Evolutionary conservation across 1,284 basidiomycete species (phyloP).

Genomic region (Cryptococcus sp.): DNA sequence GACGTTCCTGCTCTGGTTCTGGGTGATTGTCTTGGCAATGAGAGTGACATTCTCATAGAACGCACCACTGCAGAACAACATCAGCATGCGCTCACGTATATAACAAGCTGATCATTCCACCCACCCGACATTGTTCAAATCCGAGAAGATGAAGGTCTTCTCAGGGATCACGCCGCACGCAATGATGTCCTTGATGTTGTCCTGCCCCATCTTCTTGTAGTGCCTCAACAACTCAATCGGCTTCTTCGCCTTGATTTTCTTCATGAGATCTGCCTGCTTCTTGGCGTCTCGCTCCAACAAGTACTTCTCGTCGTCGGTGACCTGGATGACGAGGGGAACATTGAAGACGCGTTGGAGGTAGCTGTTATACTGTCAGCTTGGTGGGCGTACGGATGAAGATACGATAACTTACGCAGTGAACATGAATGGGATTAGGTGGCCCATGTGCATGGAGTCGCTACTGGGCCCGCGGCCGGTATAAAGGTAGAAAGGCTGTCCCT

Average conservation of each 20-base stretch:
- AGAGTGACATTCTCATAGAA: slow-evolving; percentile 95
- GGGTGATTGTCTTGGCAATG: slow-evolving; percentile 88
- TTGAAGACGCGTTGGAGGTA: slow-evolving; percentile 98
- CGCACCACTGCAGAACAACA: slow-evolving; percentile 57
- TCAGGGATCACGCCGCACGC: slow-evolving; percentile 89
- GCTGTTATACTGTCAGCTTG: slow-evolving; percentile 50
- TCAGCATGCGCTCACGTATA: neutral
- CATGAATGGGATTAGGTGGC: slow-evolving; percentile 95
- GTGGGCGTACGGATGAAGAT: too few relatives aligned
- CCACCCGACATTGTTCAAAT: slow-evolving; percentile 76
- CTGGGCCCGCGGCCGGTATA: slow-evolving; percentile 98
- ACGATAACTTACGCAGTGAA: slow-evolving; percentile 80
- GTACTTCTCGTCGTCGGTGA: slow-evolving; percentile 99
- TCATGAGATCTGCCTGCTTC: slow-evolving; percentile 46
- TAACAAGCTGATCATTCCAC: slow-evolving; percentile 9
- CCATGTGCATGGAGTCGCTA: slow-evolving; percentile 95
- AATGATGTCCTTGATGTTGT: slow-evolving; percentile 93
- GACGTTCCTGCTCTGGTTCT: slow-evolving; percentile 88
- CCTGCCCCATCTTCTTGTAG: slow-evolving; percentile 74
- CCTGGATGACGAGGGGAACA: slow-evolving; percentile 88
- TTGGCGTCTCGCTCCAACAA: slow-evolving; percentile 81
- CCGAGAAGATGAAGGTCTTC: slow-evolving; percentile 96
- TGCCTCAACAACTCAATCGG: slow-evolving; percentile 63
- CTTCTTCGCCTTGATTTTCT: slow-evolving; percentile 47
- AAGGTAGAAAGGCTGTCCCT: slow-evolving; percentile 95